These are phyloP conservation scores for Conidiobolus incongruus DNA, from an alignment of 371 early-diverging fungal species.

Conservation along the genomic window DNA sequence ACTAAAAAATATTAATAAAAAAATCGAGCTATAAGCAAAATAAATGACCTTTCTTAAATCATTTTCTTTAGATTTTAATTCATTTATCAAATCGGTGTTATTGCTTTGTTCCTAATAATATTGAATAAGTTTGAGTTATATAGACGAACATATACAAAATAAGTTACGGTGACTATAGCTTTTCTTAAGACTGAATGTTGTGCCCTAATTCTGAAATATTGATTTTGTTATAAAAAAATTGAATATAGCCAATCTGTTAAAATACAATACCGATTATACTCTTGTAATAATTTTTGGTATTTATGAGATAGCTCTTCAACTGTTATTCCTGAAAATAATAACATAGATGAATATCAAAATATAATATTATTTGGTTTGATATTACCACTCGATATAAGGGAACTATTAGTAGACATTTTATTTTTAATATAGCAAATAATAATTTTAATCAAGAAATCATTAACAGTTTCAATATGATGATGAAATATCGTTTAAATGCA, in stretches of 20 bases:
- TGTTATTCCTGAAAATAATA: too few species aligned
- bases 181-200: slow-evolving; percentile 31
- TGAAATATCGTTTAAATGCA: too few species aligned
- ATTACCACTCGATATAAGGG: too few species aligned
- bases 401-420: too few species aligned
- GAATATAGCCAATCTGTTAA: background rate
- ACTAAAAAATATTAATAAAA: background rate
- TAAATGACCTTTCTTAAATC: slow-evolving; percentile 23
- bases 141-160: background rate
- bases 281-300: slow-evolving; percentile 26
- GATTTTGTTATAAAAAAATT: background rate
- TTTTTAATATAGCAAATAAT: too few species aligned
- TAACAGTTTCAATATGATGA: too few species aligned
- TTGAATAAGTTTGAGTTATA: background rate
- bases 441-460: too few species aligned
- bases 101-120: slow-evolving; percentile 23
- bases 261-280: slow-evolving; percentile 24
- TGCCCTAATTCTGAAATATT: slow-evolving; percentile 21
- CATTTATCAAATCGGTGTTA: slow-evolving; percentile 21
- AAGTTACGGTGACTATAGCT: slow-evolving; percentile 25
- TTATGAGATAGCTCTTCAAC: slow-evolving; percentile 28
- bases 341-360: too few species aligned
- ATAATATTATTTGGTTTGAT: too few species aligned
- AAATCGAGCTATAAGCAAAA: background rate
- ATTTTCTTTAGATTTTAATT: slow-evolving; percentile 32